Base-by-base conservation (phyloP, 1,284 basidiomycete genomes). In the Grifola frondosa region DNA sequence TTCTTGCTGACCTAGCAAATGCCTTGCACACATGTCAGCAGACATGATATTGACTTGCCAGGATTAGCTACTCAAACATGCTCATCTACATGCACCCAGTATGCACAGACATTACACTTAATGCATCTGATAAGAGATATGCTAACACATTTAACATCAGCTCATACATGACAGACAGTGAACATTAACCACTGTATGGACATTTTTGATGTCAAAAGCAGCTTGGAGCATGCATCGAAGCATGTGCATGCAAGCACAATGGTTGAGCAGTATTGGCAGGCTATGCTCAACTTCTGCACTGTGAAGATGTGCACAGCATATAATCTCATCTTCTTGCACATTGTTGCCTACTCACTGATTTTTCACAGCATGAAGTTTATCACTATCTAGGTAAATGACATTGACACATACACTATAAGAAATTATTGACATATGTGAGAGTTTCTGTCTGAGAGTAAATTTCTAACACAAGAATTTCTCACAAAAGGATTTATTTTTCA, bases 271-370 rank as follows among this genome's bases (percentile, higher is more conserved):
- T 64, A 67, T 11, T 67, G 68, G 17, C 34, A 58, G 4, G 54
- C 59, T 4, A 50, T 78, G 13, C 30, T 61, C 40, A 60, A n/a
- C 47, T 44, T 19, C 49, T 53, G 19, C 56, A 50, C 22, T 49
- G 49, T 60, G 2, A 78, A 85, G 53, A 68, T 69, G 0, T 74
- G 73, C 22, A 79, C 76, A 0, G 61, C 71, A 3, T 88, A 88
- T 54, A 74, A 84, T 26, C 66, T 81, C 26, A 74, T 85, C 35
- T 87, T 88, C 53, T 73, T 82, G 12, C 77, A 78, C 9, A 71
- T 87, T 26, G 84, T 88, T 25, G 67, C 75, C n/a, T 88, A 88
- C 51, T 67, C 75, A 1, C 60, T 69, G 25, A 62, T 69, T 23
- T 87, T 83, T 58, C 81, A 73, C 19, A 74, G 77, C 6, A 74